Evolutionary conservation across 116 monocot species (phyloP).

Genomic region (Zostera marina): DNA sequence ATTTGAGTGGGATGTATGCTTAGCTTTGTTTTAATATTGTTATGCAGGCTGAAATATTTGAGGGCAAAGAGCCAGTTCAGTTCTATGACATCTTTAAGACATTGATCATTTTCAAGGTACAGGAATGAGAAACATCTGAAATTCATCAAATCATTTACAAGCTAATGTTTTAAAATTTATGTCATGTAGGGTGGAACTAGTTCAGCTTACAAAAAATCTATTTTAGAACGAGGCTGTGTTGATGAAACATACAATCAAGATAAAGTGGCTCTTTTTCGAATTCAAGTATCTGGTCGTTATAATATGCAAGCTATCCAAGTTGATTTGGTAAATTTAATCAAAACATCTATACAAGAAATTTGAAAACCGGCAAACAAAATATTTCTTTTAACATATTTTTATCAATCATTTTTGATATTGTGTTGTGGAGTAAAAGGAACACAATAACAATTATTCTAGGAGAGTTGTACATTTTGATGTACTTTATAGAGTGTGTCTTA

Average conservation of each 20-base stretch:
- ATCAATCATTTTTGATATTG: too few species aligned
- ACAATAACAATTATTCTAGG: too few species aligned
- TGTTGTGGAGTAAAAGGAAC: too few species aligned
- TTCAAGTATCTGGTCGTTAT: constrained; percentile 36
- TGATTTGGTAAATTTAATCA: constrained; percentile 19
- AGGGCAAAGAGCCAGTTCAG: constrained; percentile 34
- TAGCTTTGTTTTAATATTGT: background rate
- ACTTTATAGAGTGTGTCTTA: too few species aligned
- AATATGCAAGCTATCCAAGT: constrained; percentile 57
- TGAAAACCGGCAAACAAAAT: too few species aligned
- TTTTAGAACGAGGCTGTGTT: constrained; percentile 7
- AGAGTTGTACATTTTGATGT: too few species aligned
- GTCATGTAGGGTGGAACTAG: constrained; percentile 34
- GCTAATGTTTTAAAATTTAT: constrained; percentile 1
- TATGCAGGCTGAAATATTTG: constrained; percentile 36
- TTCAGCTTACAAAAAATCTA: constrained; percentile 20
- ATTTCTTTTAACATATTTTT: too few species aligned
- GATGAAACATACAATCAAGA: constrained; percentile 22
- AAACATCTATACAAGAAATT: background rate
- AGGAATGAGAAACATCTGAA: background rate
- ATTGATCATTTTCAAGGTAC: constrained; percentile 34
- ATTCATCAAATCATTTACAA: background rate
- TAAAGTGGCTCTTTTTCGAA: constrained; percentile 27
- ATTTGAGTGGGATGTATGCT: background rate
- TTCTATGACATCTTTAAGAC: constrained; percentile 31